Conservation (phyloP, 2,329 filamentous ascomycete species). For the Pyrenophora graminea region DNA sequence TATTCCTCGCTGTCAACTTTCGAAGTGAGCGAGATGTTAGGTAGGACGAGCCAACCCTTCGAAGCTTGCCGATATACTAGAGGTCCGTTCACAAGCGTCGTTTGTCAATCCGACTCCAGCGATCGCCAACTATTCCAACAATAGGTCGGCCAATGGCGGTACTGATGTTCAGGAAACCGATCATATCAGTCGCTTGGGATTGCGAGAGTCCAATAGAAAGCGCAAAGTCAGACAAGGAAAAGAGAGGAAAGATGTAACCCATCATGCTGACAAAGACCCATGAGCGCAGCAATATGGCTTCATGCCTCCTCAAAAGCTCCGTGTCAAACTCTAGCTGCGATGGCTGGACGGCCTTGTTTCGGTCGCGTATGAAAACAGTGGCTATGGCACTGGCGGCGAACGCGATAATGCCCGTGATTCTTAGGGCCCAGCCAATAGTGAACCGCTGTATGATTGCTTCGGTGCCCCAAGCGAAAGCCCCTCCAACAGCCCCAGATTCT, state of each 20-base stretch:
- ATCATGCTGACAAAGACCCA: constrained; percentile 54
- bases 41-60: too few relatives aligned
- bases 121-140: constrained; percentile 53
- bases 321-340: constrained; percentile 43
- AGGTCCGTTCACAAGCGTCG: too few relatives aligned
- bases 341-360: constrained; percentile 42
- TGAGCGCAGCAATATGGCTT: constrained; percentile 44
- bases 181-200: constrained; percentile 48
- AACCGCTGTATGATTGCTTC: constrained; percentile 45
- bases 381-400: constrained; percentile 37
- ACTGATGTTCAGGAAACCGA: constrained; percentile 54
- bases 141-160: constrained; percentile 54
- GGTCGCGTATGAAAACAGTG: constrained; percentile 37
- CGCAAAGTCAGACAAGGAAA: constrained; percentile 54
- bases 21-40: too few relatives aligned
- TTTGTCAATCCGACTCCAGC: constrained; percentile 50
- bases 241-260: constrained; percentile 55
- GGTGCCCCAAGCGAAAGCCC: constrained; percentile 39
- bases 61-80: too few relatives aligned
- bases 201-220: constrained; percentile 49
- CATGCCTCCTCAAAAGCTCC: constrained; percentile 42
- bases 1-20: too few relatives aligned
- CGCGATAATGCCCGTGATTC: constrained; percentile 42
- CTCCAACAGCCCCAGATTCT: constrained; percentile 49
- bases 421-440: constrained; percentile 50